Conservation (phyloP, 202 grass and related monocot species). For the Bolboschoenoplectus hybrid region DNA sequence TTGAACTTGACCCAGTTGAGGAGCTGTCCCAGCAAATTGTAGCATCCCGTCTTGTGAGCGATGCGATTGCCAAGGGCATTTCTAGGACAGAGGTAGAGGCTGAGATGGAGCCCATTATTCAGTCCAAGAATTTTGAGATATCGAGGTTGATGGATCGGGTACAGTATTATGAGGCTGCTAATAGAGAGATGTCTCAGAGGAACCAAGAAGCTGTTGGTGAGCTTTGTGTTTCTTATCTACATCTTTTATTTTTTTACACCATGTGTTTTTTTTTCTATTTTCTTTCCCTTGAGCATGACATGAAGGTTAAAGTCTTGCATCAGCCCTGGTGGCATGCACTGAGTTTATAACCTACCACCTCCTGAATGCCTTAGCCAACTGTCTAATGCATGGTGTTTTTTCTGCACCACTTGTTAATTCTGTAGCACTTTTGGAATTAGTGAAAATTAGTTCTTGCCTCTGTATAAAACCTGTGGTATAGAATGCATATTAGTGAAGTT, state of each 20-base stretch:
- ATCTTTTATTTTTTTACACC: background rate
- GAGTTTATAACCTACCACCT: background rate
- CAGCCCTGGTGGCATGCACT: background rate
- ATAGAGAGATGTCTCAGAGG: constrained; percentile 96
- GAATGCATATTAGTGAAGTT: background rate
- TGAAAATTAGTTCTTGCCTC: background rate
- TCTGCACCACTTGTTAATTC: background rate
- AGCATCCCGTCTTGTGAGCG: constrained; percentile 69
- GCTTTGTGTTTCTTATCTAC: constrained; percentile 35
- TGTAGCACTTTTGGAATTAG: background rate
- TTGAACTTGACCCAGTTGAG: constrained; percentile 65
- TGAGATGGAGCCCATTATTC: constrained; percentile 74
- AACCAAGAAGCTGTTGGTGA: constrained; percentile 97
- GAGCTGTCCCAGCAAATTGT: constrained; percentile 86
- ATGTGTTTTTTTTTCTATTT: background rate
- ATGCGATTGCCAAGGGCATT: constrained; percentile 54
- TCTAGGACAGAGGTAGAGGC: constrained; percentile 65
- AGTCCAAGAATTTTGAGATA: constrained; percentile 90
- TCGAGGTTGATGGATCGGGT: constrained; percentile 88
- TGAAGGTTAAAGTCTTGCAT: background rate
- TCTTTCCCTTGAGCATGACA: background rate
- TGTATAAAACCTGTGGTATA: background rate
- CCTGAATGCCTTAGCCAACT: background rate
- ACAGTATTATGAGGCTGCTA: constrained; percentile 94
- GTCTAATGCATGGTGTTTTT: background rate